These are phyloP conservation scores for Lignosus rhinocerotis DNA, from an alignment of 1,284 basidiomycete species.

Conservation along the genomic window DNA sequence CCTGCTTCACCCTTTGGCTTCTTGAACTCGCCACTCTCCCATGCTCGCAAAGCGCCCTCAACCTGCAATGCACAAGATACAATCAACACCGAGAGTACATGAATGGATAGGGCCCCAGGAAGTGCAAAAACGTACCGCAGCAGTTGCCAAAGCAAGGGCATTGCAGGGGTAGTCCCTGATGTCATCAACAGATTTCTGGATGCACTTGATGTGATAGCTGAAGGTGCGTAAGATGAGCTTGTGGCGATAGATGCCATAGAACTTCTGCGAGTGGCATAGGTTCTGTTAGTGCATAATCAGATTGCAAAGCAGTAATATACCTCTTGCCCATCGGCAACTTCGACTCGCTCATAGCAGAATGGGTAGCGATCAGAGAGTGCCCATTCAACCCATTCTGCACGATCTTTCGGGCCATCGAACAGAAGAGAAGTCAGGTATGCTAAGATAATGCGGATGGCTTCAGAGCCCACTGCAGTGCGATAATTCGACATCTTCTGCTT, in stretches of 20 bases:
- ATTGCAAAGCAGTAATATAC: not conserved
- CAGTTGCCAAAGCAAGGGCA: slow-evolving; percentile 1
- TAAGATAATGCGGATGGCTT: not conserved
- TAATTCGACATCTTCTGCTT: slow-evolving; percentile 8
- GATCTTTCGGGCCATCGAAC: not conserved
- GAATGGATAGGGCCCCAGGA: too few relatives aligned
- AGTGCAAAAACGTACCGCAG: not conserved
- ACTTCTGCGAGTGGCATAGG: not conserved
- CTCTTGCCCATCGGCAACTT: not conserved
- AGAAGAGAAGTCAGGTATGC: not conserved
- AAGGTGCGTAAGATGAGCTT: not conserved
- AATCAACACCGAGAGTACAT: too few relatives aligned
- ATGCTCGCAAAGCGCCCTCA: too few relatives aligned
- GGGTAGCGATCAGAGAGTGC: not conserved
- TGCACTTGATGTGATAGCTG: not conserved
- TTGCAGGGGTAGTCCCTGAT: slow-evolving; percentile 5
- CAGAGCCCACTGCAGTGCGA: not conserved
- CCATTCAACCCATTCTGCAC: slow-evolving; percentile 1
- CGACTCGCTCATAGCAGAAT: slow-evolving; percentile 1
- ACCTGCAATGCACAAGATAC: too few relatives aligned
- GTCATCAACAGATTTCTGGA: not conserved
- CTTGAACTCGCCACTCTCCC: too few relatives aligned
- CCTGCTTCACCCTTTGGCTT: too few relatives aligned
- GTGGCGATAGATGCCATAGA: not conserved
- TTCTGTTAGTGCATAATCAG: too few relatives aligned